Evolutionary conservation across 1,284 basidiomycete species (phyloP).

Genomic region (Macrocystidia cucumis): DNA sequence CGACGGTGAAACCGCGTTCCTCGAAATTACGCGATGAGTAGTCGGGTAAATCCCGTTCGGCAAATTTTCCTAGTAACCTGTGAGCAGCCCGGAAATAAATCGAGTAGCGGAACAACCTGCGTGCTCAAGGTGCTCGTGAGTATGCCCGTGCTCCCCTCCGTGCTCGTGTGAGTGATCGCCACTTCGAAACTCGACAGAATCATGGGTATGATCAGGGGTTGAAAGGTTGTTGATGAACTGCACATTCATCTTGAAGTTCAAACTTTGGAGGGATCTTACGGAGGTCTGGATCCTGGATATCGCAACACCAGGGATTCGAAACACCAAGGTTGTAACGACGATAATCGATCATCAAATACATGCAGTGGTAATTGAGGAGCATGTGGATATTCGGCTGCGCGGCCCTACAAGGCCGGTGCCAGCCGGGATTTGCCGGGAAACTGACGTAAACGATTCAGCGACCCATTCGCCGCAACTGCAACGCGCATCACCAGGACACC

Average conservation of each 20-base stretch:
- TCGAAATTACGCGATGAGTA: constrained; percentile 81
- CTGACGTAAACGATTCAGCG: no score
- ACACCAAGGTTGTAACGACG: no score
- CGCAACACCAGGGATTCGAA: no score
- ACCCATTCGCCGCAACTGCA: no score
- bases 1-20: constrained; percentile 94
- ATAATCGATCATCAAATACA: no score
- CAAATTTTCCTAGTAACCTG: constrained; percentile 70
- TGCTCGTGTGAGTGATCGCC: constrained; percentile 33
- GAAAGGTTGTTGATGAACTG: constrained; percentile 67
- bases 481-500: no score
- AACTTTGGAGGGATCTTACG: not conserved
- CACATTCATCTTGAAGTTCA: constrained; percentile 38
- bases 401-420: no score
- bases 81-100: constrained; percentile 4
- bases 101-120: constrained; percentile 46
- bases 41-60: constrained; percentile 90
- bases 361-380: no score
- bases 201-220: constrained; percentile 24
- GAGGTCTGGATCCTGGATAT: not conserved
- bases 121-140: constrained; percentile 86
- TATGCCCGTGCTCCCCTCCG: constrained; percentile 37
- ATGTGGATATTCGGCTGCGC: no score
- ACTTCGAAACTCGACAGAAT: constrained; percentile 30
- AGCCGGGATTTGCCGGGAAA: no score